Evolutionary conservation across 2,329 filamentous ascomycete species (phyloP).

Genomic region (Albophoma yamanashiensis): DNA sequence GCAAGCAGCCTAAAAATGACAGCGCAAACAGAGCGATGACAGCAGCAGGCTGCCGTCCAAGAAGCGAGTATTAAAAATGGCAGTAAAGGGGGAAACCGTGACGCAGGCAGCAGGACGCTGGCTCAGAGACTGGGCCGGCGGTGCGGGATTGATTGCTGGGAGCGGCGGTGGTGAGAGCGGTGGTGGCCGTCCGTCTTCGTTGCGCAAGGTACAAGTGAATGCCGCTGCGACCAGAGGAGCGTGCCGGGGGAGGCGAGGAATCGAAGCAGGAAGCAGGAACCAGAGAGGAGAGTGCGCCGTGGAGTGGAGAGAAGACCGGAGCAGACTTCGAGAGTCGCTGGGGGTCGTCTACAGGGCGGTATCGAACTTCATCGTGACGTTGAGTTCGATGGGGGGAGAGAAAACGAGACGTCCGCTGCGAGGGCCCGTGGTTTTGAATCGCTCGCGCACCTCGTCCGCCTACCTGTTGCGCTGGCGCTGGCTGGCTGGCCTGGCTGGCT

Average conservation of each 20-base stretch:
- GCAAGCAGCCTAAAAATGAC: conserved; percentile 1
- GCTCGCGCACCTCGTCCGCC: background rate
- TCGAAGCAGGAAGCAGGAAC: conserved; percentile 6
- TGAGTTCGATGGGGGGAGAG: conserved; percentile 35
- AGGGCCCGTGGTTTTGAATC: conserved; percentile 19
- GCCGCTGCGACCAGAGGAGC: conserved; percentile 26
- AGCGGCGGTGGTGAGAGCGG: background rate
- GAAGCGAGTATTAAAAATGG: background rate
- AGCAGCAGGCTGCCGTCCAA: background rate
- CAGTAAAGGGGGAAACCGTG: background rate
- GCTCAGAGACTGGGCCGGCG: background rate
- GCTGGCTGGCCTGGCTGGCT: background rate
- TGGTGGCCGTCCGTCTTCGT: background rate
- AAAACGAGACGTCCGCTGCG: conserved; percentile 10
- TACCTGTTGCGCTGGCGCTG: background rate
- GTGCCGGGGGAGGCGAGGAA: background rate
- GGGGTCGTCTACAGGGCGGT: conserved; percentile 36
- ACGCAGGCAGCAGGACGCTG: background rate
- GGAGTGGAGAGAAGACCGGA: conserved; percentile 29
- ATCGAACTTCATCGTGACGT: conserved; percentile 43
- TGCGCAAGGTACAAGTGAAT: conserved; percentile 41
- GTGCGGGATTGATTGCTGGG: background rate
- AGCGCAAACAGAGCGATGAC: background rate
- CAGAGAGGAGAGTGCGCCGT: conserved; percentile 21
- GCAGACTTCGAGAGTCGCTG: conserved; percentile 48